Conservation (phyloP, 257 asterid species). For the Osmanthus fragrans region DNA sequence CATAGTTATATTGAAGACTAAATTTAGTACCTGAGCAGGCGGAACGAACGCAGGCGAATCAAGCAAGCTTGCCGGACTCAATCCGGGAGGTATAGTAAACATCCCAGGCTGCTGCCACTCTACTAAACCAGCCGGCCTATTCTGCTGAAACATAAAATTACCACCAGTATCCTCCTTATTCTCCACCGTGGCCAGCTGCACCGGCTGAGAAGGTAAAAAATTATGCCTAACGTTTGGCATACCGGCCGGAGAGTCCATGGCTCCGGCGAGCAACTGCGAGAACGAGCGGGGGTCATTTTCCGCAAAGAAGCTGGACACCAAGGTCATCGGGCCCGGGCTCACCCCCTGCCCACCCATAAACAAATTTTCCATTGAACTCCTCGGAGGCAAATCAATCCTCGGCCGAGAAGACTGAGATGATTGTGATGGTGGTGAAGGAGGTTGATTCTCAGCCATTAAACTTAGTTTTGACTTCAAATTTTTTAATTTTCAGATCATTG, state of each 20-base stretch:
- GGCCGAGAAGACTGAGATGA: conserved; percentile 48
- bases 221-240: conserved; percentile 27
- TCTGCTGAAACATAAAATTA: conserved; percentile 48
- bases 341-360: conserved; percentile 46
- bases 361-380: conserved; percentile 46
- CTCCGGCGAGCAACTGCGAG: conserved; percentile 78
- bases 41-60: conserved; percentile 70
- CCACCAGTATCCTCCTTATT: conserved; percentile 20
- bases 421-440: conserved; percentile 38
- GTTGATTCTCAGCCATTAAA: conserved; percentile 52
- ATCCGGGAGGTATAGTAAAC: conserved; percentile 71
- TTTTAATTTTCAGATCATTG: neutral
- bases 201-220: conserved; percentile 16
- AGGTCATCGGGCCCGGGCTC: conserved; percentile 85
- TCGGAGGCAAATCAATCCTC: conserved; percentile 50
- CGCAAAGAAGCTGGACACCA: conserved; percentile 69
- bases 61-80: conserved; percentile 71
- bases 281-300: conserved; percentile 74
- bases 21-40: conserved; percentile 54
- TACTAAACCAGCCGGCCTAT: conserved; percentile 53
- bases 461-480: conserved; percentile 13
- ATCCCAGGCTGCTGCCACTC: conserved; percentile 47
- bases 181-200: conserved; percentile 19
- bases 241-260: conserved; percentile 40
- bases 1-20: conserved; percentile 1